Evolutionary conservation across 306 rosid genomes (phyloP), one percentile per base, ranked within the genome.

Genomic region (Dalbergia cochinchinensis): DNA sequence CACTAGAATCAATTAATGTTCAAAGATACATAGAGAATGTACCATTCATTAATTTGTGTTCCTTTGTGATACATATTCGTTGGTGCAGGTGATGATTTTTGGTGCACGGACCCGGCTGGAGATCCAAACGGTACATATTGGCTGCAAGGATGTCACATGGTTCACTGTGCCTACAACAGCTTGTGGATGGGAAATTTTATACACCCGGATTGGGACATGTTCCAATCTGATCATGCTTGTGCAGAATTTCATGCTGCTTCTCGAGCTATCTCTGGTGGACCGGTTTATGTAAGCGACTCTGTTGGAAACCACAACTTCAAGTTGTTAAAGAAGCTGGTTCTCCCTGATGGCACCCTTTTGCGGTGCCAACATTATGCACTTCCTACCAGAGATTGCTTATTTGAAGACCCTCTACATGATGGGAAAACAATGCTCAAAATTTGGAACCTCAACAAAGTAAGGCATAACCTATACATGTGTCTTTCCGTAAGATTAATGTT

Each of bases 151-250:
- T 91, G 97, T 87, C 96, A 93, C 85, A 85, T 88, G 93, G 96
- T 93, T 65, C 89, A 93, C 10, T 93, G 96, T 73, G 98, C 94
- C 35, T 91, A 88, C 72, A 91, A 88, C 58, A 91, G 98, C 79
- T 65, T 91, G 64, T 91, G 98, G 98, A 93, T 91, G 89, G 91
- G 97, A 22, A 93, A 87, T 80, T 84, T 91, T 47, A 87, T 93
- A 41, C 98, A 88, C 22, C 97, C 93, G 20, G 98, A 91, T 80
- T 91, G 97, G 97, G 98, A 91, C 84, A 93, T 89, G 94, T 93
- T 93, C 78, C 91, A 93, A 61, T 89, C 94, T 1, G 63, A 81
- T 45, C 97, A 93, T 55, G 80, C 89, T 7, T 90, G 97, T 61
- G 96, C 94, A 3, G 87, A 81, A 8, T 93, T 91, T 78, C 93